Base-by-base conservation (phyloP, 164 flowering plant species). In the Magnolia officinalis region DNA sequence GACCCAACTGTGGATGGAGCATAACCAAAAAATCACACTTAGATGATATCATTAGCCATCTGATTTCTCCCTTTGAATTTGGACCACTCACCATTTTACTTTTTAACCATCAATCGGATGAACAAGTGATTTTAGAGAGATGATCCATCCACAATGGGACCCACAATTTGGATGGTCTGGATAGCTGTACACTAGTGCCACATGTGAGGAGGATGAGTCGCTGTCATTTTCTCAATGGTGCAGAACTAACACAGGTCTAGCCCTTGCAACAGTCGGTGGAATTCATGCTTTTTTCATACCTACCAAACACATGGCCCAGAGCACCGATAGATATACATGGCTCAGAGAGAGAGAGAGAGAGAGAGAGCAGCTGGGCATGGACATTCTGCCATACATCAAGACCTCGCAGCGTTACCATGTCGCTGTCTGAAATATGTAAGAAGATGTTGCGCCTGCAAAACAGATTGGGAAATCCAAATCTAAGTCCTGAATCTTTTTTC, bases 371-470 rank as follows among this genome's bases (percentile, higher is more conserved):
- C 45, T 37, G 45, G 45, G 45, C 45, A 37, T 0, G 6, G 45
- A 37, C 45, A 37, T 37, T 37, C 45, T 74, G 58, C 29, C 59
- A 31, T 55, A 55, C 13, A 20, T 75, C 83, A 88, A 24, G 86
- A 86, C 84, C 94, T 85, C 50, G 88, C 92, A 55, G 83, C 84
- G 80, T 82, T 84, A 16, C 88, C 90, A 69, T 90, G 94, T 23
- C 94, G 82, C 73, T 90, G 94, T 81, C 92, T 85, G 80, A 92
- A 92, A 82, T 77, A 81, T 74, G 79, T 85, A 7, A 92, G 92
- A 51, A 92, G 91, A 16, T 83, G 78, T 67, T 88, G 91, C 67
- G 97, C 97, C 97, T 92, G 89, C 82, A 83, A 74, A 64, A 55
- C 23, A 52, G 52, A 13, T 31, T 50, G 14, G 61, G 10, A 52